These are phyloP conservation scores for Hortaea werneckii DNA, from an alignment of 2,329 filamentous ascomycete genomes.

Conservation along the genomic window DNA sequence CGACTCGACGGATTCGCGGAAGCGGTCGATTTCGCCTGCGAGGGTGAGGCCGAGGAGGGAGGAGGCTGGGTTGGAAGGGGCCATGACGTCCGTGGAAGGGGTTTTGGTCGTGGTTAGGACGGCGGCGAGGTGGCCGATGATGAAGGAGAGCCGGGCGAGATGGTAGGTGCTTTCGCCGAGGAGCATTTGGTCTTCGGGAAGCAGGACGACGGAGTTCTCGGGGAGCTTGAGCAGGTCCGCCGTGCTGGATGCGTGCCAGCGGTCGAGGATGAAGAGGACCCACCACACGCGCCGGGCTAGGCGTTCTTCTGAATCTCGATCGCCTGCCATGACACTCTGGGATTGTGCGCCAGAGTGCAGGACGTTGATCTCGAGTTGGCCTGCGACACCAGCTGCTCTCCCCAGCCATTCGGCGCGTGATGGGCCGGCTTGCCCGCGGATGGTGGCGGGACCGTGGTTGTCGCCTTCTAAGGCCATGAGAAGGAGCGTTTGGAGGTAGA, in stretches of 20 bases:
- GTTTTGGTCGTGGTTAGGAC: slow-evolving; percentile 38
- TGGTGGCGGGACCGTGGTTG: slow-evolving; percentile 40
- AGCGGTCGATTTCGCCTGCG: slow-evolving; percentile 52
- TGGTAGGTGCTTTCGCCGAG: slow-evolving; percentile 56
- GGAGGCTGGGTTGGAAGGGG: slow-evolving; percentile 30
- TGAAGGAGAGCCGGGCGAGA: slow-evolving; percentile 52
- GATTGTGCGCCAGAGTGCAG: slow-evolving; percentile 18
- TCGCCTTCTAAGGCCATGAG: slow-evolving; percentile 58
- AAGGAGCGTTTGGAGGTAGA: slow-evolving; percentile 58
- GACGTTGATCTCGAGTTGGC: slow-evolving; percentile 52
- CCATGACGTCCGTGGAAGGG: slow-evolving; percentile 34
- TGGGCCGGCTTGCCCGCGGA: slow-evolving; percentile 36
- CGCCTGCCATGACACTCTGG: slow-evolving; percentile 35
- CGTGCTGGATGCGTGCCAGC: slow-evolving; percentile 62
- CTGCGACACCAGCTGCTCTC: slow-evolving; percentile 55
- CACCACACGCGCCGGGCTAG: slow-evolving; percentile 60
- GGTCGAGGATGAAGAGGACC: slow-evolving; percentile 60
- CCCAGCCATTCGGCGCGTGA: slow-evolving; percentile 50
- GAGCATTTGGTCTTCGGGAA: slow-evolving; percentile 48
- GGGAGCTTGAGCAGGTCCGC: slow-evolving; percentile 54
- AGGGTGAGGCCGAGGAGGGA: slow-evolving; percentile 42
- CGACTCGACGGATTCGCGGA: slow-evolving; percentile 52
- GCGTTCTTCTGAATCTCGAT: slow-evolving; percentile 52
- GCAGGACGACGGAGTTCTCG: slow-evolving; percentile 50
- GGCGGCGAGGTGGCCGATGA: slow-evolving; percentile 46